Evolutionary conservation across 202 grass and related monocot species (phyloP).

Genomic region (Brachypodium distachyon): DNA sequence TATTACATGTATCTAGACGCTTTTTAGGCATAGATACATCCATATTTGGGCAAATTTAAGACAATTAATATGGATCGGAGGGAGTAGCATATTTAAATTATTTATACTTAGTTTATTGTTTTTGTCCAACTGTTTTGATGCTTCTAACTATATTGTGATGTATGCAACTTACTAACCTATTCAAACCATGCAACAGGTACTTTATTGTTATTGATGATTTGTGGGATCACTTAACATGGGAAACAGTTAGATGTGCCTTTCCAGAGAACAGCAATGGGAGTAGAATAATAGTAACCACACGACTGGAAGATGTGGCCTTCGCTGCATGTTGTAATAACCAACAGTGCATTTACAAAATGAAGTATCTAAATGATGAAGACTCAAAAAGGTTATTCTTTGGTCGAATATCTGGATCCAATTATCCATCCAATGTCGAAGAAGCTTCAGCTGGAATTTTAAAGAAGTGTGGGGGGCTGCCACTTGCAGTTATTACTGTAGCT

Average conservation of each 20-base stretch:
- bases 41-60: no score
- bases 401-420: neutral
- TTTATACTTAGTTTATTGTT: no score
- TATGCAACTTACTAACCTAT: neutral
- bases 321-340: neutral
- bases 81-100: no score
- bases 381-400: conserved; percentile 10
- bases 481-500: conserved; percentile 6
- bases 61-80: no score
- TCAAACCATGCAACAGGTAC: neutral
- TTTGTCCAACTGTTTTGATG: no score
- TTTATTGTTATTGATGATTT: conserved; percentile 5
- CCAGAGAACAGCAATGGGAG: neutral
- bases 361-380: neutral
- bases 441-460: conserved; percentile 1
- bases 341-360: conserved; percentile 9
- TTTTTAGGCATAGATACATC: no score
- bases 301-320: neutral
- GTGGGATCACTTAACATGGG: neutral
- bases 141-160: no score
- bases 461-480: no score
- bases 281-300: conserved; percentile 7
- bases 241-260: neutral
- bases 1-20: no score
- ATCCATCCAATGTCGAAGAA: neutral